phyloP scores from a whole-genome alignment of 257 asterid genomes.

The Primulina tabacum region DNA sequence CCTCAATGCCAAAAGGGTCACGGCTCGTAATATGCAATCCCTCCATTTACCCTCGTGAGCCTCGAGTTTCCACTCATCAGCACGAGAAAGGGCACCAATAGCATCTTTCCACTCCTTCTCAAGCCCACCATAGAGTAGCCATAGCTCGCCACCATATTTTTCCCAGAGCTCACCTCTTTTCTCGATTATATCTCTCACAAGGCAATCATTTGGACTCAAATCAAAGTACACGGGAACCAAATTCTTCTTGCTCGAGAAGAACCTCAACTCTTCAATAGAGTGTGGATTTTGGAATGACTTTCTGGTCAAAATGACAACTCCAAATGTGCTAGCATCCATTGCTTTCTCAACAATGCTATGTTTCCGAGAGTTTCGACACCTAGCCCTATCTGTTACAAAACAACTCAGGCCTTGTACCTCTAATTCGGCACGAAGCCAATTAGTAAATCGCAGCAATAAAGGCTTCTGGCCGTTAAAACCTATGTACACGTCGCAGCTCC shows the following conservation, averaged over 20 bases:
- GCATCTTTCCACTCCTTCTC: constrained; percentile 97
- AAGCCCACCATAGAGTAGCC: constrained; percentile 82
- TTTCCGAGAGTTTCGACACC: constrained; percentile 63
- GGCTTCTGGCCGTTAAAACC: constrained; percentile 82
- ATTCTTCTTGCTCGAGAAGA: constrained; percentile 88
- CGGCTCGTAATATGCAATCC: constrained; percentile 80
- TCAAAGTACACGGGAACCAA: constrained; percentile 89
- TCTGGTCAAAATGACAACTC: constrained; percentile 79
- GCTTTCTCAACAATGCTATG: constrained; percentile 65
- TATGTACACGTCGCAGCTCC: constrained; percentile 78
- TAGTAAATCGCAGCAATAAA: constrained; percentile 53
- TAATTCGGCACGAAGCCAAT: constrained; percentile 86
- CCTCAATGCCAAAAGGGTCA: constrained; percentile 83
- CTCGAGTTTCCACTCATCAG: constrained; percentile 93
- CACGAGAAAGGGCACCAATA: constrained; percentile 63
- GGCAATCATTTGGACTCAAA: constrained; percentile 85
- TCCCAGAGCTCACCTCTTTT: constrained; percentile 94
- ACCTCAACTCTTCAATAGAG: constrained; percentile 78
- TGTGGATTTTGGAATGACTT: constrained; percentile 81
- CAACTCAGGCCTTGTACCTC: constrained; percentile 86
- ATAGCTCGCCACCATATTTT: constrained; percentile 86
- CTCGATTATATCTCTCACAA: constrained; percentile 82
- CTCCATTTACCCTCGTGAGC: constrained; percentile 91
- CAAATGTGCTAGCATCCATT: constrained; percentile 78
- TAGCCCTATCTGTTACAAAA: constrained; percentile 68